A percentile compares a stretch with the other conserved stretches of the same genome.
Evolutionary conservation across 2,329 filamentous ascomycete genomes (phyloP).

Genomic region (Byssochlamys sp.): DNA sequence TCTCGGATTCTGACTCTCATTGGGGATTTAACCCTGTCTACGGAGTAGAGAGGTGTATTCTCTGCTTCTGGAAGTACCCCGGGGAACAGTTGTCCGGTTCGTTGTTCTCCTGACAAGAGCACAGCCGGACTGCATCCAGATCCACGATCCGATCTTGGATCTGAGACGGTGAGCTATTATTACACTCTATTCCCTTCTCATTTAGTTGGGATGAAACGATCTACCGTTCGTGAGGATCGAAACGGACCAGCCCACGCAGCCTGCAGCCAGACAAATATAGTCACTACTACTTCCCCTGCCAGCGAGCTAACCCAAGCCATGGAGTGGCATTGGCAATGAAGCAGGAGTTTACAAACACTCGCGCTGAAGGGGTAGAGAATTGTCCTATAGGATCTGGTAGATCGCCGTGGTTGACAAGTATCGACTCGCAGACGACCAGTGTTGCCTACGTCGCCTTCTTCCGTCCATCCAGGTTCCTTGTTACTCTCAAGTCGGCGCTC

Average conservation of each 20-base stretch:
- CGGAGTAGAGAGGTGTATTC: too few species aligned
- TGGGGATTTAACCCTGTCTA: too few species aligned
- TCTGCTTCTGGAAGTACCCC: too few species aligned
- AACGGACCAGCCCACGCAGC: not conserved
- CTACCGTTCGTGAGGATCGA: not conserved
- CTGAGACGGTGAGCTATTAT: too few species aligned
- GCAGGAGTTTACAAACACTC: not conserved
- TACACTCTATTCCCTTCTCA: not conserved
- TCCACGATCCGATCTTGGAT: too few species aligned
- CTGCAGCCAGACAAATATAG: not conserved
- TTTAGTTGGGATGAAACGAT: not conserved
- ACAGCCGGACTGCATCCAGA: too few species aligned
- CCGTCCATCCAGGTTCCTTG: not conserved
- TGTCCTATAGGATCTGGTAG: not conserved
- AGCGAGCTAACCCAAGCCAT: not conserved
- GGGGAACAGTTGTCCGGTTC: too few species aligned
- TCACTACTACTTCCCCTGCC: not conserved
- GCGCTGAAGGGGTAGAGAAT: not conserved
- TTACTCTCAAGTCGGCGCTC: not conserved
- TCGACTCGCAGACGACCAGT: not conserved
- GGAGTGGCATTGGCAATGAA: not conserved
- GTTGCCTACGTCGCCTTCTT: not conserved
- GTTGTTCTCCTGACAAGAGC: too few species aligned
- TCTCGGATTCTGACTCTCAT: too few species aligned
- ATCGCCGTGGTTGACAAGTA: not conserved